phyloP scores from a whole-genome alignment of 345 rosid genomes.

The Eucalyptus shirleyi region DNA sequence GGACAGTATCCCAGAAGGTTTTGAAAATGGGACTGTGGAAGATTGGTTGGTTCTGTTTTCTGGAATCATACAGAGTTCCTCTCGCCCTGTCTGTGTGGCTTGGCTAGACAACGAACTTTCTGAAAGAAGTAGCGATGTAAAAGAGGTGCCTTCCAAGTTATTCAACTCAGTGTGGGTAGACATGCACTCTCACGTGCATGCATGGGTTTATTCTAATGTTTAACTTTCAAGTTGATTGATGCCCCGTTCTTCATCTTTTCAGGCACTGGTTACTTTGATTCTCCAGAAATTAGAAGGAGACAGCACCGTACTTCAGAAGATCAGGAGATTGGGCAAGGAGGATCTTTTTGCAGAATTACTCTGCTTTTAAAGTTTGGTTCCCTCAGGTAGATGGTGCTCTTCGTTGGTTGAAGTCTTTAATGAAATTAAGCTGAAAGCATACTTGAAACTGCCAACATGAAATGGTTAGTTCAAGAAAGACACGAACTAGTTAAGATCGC shows the following conservation, averaged over 20 bases:
- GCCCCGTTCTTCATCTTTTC: neutral
- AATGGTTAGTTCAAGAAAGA: neutral
- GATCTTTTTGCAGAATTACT: constrained; percentile 74
- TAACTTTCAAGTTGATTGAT: neutral
- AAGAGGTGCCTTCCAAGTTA: constrained; percentile 19
- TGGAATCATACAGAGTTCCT: constrained; percentile 34
- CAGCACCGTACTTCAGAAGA: constrained; percentile 34
- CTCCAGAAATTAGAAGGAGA: constrained; percentile 55
- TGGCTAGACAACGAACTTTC: constrained; percentile 58
- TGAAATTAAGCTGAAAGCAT: neutral
- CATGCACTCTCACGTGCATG: neutral
- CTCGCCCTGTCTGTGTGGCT: constrained; percentile 35
- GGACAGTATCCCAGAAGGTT: constrained; percentile 9
- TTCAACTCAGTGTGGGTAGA: neutral
- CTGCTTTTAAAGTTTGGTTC: constrained; percentile 50
- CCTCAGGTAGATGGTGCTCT: constrained; percentile 15
- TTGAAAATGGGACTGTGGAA: constrained; percentile 14
- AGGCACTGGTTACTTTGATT: constrained; percentile 49
- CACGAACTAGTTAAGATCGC: neutral
- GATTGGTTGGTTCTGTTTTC: constrained; percentile 39
- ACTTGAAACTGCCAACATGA: neutral
- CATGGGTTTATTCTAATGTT: neutral
- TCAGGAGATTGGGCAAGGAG: constrained; percentile 72
- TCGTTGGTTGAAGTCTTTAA: neutral
- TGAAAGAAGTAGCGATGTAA: constrained; percentile 22